Evolutionary conservation across 495 filamentous ascomycete species (phyloP).

Genomic region (Penicillium angulare): DNA sequence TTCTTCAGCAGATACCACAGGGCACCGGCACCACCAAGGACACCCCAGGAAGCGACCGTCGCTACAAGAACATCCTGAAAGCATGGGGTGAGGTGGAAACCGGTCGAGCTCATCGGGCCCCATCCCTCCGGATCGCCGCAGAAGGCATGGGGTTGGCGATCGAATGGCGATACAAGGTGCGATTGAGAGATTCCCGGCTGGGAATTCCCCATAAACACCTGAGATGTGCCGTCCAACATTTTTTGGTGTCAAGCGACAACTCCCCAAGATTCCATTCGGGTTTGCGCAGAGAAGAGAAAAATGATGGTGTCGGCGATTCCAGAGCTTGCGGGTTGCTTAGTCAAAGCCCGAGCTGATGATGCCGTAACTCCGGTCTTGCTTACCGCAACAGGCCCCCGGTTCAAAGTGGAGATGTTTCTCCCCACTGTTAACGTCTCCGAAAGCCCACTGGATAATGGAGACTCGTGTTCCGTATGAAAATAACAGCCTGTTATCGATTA

Average conservation of each 20-base stretch:
- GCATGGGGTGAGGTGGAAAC: constrained; percentile 95
- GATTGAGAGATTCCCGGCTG: constrained; percentile 31
- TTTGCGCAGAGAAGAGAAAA: constrained; percentile 8
- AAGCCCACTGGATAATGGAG: no score
- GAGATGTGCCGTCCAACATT: constrained; percentile 47
- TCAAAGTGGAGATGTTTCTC: constrained; percentile 2
- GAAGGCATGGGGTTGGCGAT: constrained; percentile 58
- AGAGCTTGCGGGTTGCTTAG: constrained; percentile 15
- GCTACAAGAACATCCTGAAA: constrained; percentile 87
- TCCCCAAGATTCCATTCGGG: constrained; percentile 9
- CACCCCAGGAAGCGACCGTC: constrained; percentile 70
- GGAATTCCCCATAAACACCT: constrained; percentile 40
- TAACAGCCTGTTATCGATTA: no score
- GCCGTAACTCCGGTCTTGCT: constrained; percentile 7
- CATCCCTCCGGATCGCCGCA: constrained; percentile 90
- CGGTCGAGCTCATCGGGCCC: constrained; percentile 80
- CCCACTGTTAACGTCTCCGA: neutral
- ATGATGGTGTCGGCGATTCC: constrained; percentile 10
- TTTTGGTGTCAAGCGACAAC: constrained; percentile 28
- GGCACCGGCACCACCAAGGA: constrained; percentile 72
- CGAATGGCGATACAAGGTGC: constrained; percentile 27
- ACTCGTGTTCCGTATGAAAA: no score
- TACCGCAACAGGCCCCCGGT: constrained; percentile 4
- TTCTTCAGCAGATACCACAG: constrained; percentile 73
- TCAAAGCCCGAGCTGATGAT: constrained; percentile 15